These are phyloP conservation scores for Chaetomiaceae sp. DNA, from an alignment of 2,329 filamentous ascomycete genomes.

Conservation along the genomic window DNA sequence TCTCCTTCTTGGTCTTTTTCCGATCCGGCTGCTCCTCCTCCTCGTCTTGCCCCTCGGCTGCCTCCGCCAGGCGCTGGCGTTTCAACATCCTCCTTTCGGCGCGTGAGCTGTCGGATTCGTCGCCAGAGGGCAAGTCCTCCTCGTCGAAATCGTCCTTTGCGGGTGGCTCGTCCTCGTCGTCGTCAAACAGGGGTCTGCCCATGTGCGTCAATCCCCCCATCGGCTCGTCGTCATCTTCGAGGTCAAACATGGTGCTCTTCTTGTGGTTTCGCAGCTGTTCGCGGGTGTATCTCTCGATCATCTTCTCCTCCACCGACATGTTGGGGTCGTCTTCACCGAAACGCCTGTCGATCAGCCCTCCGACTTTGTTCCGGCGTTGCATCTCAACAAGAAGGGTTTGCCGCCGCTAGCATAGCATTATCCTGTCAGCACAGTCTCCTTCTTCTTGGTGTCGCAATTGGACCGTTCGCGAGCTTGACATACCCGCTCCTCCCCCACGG, in stretches of 20 bases:
- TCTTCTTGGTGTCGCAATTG: no score
- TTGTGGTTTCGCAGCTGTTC: conserved; percentile 79
- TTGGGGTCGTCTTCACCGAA: conserved; percentile 94
- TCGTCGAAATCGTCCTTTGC: conserved; percentile 73
- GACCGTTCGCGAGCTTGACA: conserved; percentile 24
- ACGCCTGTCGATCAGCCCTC: conserved; percentile 84
- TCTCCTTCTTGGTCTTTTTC: conserved; percentile 93
- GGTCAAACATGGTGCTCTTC: conserved; percentile 77
- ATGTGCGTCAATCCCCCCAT: conserved; percentile 72
- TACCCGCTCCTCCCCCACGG: conserved; percentile 79
- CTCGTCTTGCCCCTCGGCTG: conserved; percentile 45
- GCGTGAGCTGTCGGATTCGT: conserved; percentile 49
- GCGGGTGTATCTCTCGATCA: conserved; percentile 81
- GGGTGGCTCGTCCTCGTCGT: conserved; percentile 52
- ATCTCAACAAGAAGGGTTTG: conserved; percentile 85
- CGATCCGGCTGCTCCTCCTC: conserved; percentile 62
- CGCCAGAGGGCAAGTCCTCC: conserved; percentile 59
- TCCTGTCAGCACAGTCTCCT: neutral
- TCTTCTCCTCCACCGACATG: conserved; percentile 90
- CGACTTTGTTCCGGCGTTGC: conserved; percentile 82
- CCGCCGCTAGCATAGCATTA: conserved; percentile 54
- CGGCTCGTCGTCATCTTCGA: conserved; percentile 73
- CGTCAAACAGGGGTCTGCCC: conserved; percentile 67
- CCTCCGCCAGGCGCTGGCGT: conserved; percentile 49
- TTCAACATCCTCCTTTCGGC: conserved; percentile 53